Evolutionary conservation across 352 stramenopile genomes (phyloP), one percentile per base, ranked within the genome.

Genomic region (Thalassiosira allenii): DNA sequence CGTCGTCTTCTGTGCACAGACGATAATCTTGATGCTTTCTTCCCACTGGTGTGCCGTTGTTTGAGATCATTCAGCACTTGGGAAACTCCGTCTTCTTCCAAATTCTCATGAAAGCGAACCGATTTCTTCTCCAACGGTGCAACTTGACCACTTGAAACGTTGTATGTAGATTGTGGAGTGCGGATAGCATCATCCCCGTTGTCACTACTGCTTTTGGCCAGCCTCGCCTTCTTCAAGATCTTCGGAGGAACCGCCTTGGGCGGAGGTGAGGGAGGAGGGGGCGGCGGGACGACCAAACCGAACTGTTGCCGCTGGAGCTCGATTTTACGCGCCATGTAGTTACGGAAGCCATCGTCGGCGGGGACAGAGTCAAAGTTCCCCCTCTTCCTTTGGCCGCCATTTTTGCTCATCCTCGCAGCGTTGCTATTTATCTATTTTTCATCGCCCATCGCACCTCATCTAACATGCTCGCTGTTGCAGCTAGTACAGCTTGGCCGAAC

Each of bases 281-380:
- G 77, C n/a, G 87, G 89, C 22, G 87, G 89, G 34, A 92, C 14
- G 23, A 88, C 25, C 17, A 91, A 63, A 33, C 89, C 89, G 58
- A 93, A 91, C 70, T 93, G 87, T 59, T 88, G 79, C 30, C 89
- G 74, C 58, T 94, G 89, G 23, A 89, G 32, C 43, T 90, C 84
- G 79, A 94, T 92, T 73, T 94, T 94, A 52, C 81, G 67, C 8
- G 82, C 68, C 89, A 94, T 93, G 72, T 94, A 94, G 20, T 91
- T 84, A 22, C 83, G 81, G 82, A 94, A 94, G 11, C 67, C 77
- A 79, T 94, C 82, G 80, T 90, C 81, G 30, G 74, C 74, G n/a
- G 80, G 73, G 22, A 80, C 69, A 20, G 68, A 79, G 32, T 73
- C 70, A 56, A 87, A 87, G 57, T 62, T 75, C 22, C 37, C 29